phyloP scores from a whole-genome alignment of 164 flowering plant genomes.

The Protea cynaroides region DNA sequence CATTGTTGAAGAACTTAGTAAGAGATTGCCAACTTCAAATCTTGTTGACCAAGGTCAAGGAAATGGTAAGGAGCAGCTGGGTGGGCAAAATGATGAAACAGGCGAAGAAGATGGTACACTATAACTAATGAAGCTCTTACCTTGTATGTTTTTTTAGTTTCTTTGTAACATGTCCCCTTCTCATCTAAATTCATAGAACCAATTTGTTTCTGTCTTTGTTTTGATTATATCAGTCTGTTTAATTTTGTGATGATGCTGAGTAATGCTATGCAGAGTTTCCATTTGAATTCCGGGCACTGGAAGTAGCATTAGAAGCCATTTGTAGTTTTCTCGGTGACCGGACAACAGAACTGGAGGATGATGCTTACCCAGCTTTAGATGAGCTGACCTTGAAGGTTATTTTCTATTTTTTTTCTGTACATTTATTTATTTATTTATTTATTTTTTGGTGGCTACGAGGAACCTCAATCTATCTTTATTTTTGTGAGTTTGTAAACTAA shows the following conservation, averaged over 20 bases:
- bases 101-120: slow-evolving; percentile 68
- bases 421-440: background rate
- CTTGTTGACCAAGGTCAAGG: slow-evolving; percentile 26
- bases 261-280: slow-evolving; percentile 65
- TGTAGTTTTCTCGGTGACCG: slow-evolving; percentile 93
- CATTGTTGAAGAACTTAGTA: slow-evolving; percentile 80
- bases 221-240: slow-evolving; percentile 5
- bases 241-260: background rate
- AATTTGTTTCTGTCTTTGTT: background rate
- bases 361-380: slow-evolving; percentile 92
- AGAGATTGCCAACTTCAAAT: slow-evolving; percentile 53
- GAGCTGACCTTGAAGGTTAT: slow-evolving; percentile 84
- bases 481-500: too few relatives aligned
- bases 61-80: slow-evolving; percentile 42
- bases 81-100: slow-evolving; percentile 54
- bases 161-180: background rate
- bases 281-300: slow-evolving; percentile 91
- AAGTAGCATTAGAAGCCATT: slow-evolving; percentile 90
- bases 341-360: slow-evolving; percentile 79
- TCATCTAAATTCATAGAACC: background rate
- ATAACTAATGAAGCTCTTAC: background rate
- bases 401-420: background rate
- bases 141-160: background rate
- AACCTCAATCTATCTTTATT: too few relatives aligned
- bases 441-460: too few relatives aligned